Conservation (phyloP, 164 flowering plant species). For the Berberis vulgaris region DNA sequence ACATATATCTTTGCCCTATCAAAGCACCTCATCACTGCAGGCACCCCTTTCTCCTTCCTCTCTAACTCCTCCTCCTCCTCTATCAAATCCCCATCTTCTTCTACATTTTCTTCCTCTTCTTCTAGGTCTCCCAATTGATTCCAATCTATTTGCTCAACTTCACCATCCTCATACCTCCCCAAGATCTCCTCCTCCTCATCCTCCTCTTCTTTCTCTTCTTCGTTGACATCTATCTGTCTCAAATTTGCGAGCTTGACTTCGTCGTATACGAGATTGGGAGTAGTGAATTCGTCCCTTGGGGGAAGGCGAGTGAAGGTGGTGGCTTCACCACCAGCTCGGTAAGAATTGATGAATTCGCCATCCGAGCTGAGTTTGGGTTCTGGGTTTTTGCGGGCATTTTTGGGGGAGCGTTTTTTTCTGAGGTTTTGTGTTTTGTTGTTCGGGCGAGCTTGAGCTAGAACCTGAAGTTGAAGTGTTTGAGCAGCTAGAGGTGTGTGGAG, state of each 20-base stretch:
- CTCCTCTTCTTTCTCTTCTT: background rate
- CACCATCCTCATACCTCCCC: constrained; percentile 12
- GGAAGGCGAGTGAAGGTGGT: constrained; percentile 68
- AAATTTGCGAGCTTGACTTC: constrained; percentile 32
- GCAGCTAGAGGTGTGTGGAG: no score
- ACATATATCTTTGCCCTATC: constrained; percentile 79
- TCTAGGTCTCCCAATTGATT: background rate
- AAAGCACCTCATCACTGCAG: constrained; percentile 96
- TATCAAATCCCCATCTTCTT: background rate
- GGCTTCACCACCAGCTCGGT: constrained; percentile 38
- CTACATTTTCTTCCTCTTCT: background rate
- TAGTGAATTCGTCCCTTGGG: constrained; percentile 36
- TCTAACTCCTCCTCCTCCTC: constrained; percentile 18
- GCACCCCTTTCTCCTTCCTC: constrained; percentile 82
- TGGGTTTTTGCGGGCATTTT: background rate
- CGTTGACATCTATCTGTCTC: background rate
- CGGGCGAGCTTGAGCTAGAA: no score
- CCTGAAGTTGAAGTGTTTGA: no score
- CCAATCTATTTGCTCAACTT: background rate
- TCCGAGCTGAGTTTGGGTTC: constrained; percentile 4
- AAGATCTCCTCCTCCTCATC: constrained; percentile 8
- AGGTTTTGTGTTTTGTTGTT: no score
- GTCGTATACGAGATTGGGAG: background rate
- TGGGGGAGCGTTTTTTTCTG: no score
- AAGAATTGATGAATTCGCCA: background rate